Percentiles rank a stretch among this genome's conserved stretches.
phyloP scores from a whole-genome alignment of 371 early-diverging fungal species.

The Batrachochytrium dendrobatidis region DNA sequence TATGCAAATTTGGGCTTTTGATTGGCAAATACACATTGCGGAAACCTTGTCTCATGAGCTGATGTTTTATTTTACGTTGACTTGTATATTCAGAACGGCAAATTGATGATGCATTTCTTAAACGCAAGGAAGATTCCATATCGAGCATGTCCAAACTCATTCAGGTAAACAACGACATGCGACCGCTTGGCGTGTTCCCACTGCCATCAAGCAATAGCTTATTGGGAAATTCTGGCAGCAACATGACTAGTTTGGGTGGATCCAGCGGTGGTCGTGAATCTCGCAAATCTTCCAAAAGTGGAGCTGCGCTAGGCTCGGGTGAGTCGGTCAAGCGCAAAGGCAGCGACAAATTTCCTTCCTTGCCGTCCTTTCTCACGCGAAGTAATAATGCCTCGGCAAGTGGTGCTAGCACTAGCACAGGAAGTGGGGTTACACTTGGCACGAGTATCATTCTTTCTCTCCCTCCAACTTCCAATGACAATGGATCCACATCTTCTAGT shows the following conservation, averaged over 20 bases:
- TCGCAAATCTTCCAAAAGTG: background rate
- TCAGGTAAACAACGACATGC: background rate
- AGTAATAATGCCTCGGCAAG: background rate
- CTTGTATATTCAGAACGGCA: background rate
- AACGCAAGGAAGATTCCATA: conserved; percentile 5
- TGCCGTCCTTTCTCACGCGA: background rate
- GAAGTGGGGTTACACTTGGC: background rate
- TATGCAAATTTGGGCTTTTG: too few species aligned
- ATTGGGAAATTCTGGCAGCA: background rate
- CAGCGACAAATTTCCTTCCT: background rate
- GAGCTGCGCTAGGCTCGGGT: background rate
- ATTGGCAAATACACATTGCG: too few species aligned
- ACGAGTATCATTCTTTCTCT: background rate
- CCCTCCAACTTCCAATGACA: too few species aligned
- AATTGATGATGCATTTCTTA: background rate
- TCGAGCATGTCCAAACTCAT: conserved; percentile 2
- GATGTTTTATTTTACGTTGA: too few species aligned
- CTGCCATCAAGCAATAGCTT: background rate
- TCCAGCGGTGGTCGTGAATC: background rate
- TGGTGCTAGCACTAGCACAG: background rate
- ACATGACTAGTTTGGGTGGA: too few species aligned
- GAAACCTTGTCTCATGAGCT: too few species aligned
- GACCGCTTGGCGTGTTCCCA: background rate
- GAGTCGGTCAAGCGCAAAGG: background rate
- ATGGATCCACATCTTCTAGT: background rate